Conservation (phyloP, 164 flowering plant species). For the Aristolochia contorta region DNA sequence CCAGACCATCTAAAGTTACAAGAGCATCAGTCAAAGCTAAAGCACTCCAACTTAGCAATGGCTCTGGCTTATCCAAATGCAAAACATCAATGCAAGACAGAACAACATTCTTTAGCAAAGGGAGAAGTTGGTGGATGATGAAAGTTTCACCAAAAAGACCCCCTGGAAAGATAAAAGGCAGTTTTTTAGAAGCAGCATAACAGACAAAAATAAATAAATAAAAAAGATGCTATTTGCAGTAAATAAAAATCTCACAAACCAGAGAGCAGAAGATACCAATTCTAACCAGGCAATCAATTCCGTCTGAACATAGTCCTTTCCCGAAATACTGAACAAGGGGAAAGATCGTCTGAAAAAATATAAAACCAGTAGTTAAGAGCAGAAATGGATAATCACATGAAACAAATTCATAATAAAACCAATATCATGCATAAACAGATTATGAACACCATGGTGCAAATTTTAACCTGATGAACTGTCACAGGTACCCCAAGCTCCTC, state of each 20-base stretch:
- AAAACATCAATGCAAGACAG: slow-evolving; percentile 52
- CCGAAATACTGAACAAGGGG: slow-evolving; percentile 88
- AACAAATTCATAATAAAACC: slow-evolving; percentile 6
- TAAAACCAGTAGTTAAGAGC: slow-evolving; percentile 4
- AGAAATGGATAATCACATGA: slow-evolving; percentile 1
- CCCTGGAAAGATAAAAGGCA: slow-evolving; percentile 39
- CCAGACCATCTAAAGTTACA: slow-evolving; percentile 56
- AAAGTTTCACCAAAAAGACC: slow-evolving; percentile 73
- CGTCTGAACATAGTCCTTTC: slow-evolving; percentile 80
- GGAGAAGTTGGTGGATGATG: slow-evolving; percentile 61
- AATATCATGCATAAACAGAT: neutral
- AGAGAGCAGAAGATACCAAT: slow-evolving; percentile 54
- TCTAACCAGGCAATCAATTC: slow-evolving; percentile 88
- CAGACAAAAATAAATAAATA: neutral
- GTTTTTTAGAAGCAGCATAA: too few relatives aligned
- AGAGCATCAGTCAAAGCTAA: slow-evolving; percentile 71
- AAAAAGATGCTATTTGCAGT: neutral
- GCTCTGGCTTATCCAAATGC: slow-evolving; percentile 55
- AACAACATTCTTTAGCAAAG: slow-evolving; percentile 55
- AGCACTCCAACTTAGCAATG: slow-evolving; percentile 74
- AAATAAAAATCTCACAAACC: slow-evolving; percentile 6
- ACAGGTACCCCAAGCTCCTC: slow-evolving; percentile 93
- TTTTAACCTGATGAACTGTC: slow-evolving; percentile 76
- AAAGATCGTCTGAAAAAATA: slow-evolving; percentile 63
- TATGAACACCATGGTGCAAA: neutral